Evolutionary conservation across 1,284 basidiomycete genomes (phyloP), one percentile per base, ranked within the genome.

Genomic region (Cryptococcus sp.): DNA sequence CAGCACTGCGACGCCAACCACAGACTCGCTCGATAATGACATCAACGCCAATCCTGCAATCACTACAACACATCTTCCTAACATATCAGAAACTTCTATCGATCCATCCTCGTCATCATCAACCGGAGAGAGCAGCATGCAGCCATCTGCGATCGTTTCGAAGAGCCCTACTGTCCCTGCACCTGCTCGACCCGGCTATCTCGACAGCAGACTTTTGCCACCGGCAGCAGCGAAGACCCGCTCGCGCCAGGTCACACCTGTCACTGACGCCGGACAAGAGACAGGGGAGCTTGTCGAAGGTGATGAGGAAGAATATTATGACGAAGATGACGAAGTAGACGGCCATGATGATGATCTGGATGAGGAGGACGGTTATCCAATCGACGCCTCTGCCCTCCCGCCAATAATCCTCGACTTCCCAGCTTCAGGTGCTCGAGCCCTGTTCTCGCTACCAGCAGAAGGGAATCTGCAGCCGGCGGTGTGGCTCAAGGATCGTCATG

Each of bases 381-480:
- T 60, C 11, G 66, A 67, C 38, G 50, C 58, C 16, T 47, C 67
- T 8, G 58, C 62, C 10, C 52, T 71, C 16, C 69, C 72, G 5
- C 59, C 68, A 1, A 64, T 75, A 52, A 63, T 73, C 35, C 30
- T 76, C 42, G 64, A 76, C 47, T 45, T 72, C 2, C 67, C 70
- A 3, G 40, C 42, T 20, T 62, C 1, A 58, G 66, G 60, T n/a
- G 59, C 67, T 27, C 63, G 68, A 43, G 48, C 64, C 2, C 65
- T 76, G 22, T 76, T 76, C 57, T 23, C 42, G 10, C 53, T 68
- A 0, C 54, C 65, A 55, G 63, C 19, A 61, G 52, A 58, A 16
- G 59, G 58, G 17, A 61, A 52, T 6, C 52, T 27, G 2, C 40
- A 54, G 13, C 42, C 62, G 47, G 19, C 53, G 16, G 64, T 73